Base-by-base conservation (phyloP, 2,329 filamentous ascomycete genomes). In the Aspergillus aculeatinus region DNA sequence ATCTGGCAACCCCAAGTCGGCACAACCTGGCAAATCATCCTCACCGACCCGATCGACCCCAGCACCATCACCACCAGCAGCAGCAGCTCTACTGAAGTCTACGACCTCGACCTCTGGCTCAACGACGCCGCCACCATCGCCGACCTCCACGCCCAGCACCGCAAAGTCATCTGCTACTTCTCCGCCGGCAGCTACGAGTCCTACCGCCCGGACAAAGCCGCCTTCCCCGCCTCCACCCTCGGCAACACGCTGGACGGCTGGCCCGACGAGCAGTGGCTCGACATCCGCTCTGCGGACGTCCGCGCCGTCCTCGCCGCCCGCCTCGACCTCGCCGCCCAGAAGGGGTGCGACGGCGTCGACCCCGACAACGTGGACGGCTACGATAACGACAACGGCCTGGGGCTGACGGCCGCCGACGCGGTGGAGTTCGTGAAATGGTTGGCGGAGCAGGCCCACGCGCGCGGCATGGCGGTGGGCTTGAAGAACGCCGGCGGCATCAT, bases 131-230 rank as follows among this genome's bases (percentile, higher is more conserved):
- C 74, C 5, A 80, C 75, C 1, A 83, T 87, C 53, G 61, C 72
- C 2, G 68, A 71, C 4, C 75, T 88, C 9, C 82, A 87, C 48
- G 64, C 64, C 4, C 67, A 79, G 27, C 82, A 81, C 12, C 84
- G 84, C 68, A 86, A 83, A 62, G 84, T 90, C 51, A 87, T 91
- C 60, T 92, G 89, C 78, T 92, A 92, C 76, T 91, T 91, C 76
- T 88, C 85, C 53, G 88, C 87, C 0, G 89, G 89, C 1, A 87
- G 84, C 5, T 90, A 83, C 66, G 89, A 92, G 73, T 70, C 85
- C 53, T 85, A 82, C 77, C 81, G 88, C 3, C 74, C 80, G 0
- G 89, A 91, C 69, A 79, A 80, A 14, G 69, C 67, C 29, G 66
- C 82, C 4, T 91, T 90, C 68, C 68, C 76, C 9, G 62, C 63